phyloP scores from a whole-genome alignment of 768 basidiomycete species.

The Boletus tomentosulus region DNA sequence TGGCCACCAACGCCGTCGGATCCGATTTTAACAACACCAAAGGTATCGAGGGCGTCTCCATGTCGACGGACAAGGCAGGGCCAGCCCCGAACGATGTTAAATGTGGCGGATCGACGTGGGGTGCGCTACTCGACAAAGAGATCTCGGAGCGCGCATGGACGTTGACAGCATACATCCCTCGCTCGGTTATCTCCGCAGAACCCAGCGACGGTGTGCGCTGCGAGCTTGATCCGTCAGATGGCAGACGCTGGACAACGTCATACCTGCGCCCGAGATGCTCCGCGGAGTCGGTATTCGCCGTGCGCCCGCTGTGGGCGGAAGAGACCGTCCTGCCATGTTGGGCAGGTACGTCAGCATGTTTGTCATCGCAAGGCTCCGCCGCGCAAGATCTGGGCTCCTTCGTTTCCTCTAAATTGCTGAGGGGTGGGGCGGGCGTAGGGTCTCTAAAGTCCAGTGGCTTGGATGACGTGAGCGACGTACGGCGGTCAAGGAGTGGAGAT shows the following conservation, averaged over 20 bases:
- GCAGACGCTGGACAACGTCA: slow-evolving; percentile 61
- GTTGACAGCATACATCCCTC: slow-evolving; percentile 10
- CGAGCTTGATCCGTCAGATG: slow-evolving; percentile 27
- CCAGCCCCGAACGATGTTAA: slow-evolving; percentile 9
- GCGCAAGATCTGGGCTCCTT: slow-evolving; percentile 12
- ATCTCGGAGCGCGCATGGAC: slow-evolving; percentile 6
- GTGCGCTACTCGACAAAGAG: slow-evolving; percentile 6
- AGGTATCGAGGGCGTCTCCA: slow-evolving; percentile 1
- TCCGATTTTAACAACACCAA: not conserved
- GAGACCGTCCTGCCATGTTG: slow-evolving; percentile 34
- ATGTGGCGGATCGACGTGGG: slow-evolving; percentile 17
- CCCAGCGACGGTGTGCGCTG: slow-evolving; percentile 22
- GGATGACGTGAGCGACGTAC: slow-evolving; percentile 38
- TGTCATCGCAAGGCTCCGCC: slow-evolving; percentile 13
- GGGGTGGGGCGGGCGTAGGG: slow-evolving; percentile 69
- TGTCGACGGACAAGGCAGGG: not conserved
- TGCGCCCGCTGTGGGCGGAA: slow-evolving; percentile 52
- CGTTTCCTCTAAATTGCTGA: slow-evolving; percentile 54
- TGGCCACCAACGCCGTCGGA: slow-evolving; percentile 35
- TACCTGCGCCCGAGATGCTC: slow-evolving; percentile 63
- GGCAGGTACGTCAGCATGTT: slow-evolving; percentile 10
- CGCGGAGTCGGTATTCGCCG: slow-evolving; percentile 65
- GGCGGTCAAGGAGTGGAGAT: slow-evolving; percentile 59
- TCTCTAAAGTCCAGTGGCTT: slow-evolving; percentile 61
- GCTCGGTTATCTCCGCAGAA: slow-evolving; percentile 23